These are phyloP conservation scores for Paramecium sonneborni DNA, from an alignment of 73 alveolate species.

Conservation along the genomic window DNA sequence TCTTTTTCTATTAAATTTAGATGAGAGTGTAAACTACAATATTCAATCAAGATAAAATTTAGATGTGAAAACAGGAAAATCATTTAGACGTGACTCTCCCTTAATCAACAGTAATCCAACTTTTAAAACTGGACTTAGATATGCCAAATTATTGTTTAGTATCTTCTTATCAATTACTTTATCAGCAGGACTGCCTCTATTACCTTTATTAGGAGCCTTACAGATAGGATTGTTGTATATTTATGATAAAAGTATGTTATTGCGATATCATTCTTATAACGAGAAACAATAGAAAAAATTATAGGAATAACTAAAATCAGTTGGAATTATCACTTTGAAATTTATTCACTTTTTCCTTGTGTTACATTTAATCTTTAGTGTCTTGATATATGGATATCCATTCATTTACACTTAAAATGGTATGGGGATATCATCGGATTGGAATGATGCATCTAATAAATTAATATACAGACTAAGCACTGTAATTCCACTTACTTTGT, in stretches of 20 bases:
- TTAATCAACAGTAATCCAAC: constrained; percentile 13
- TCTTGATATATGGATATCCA: constrained; percentile 27
- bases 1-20: constrained; percentile 2
- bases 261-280: constrained; percentile 10
- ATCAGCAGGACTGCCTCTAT: neutral
- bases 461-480: neutral
- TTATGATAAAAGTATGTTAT: neutral
- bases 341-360: neutral
- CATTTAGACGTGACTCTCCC: constrained; percentile 42
- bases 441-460: neutral
- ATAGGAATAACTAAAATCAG: neutral
- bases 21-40: constrained; percentile 33
- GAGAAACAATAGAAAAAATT: neutral
- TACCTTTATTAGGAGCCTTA: neutral
- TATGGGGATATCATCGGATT: neutral
- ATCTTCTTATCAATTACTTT: neutral
- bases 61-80: neutral
- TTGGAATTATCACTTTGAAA: neutral
- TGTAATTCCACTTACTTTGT: constrained; percentile 4
- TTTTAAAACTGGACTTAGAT: constrained; percentile 16
- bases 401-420: neutral
- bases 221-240: neutral
- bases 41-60: neutral
- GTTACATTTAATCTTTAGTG: neutral
- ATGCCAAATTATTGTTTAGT: constrained; percentile 18